Evolutionary conservation across 2,329 filamentous ascomycete genomes (phyloP).

Genomic region (Sporothrix pallida): DNA sequence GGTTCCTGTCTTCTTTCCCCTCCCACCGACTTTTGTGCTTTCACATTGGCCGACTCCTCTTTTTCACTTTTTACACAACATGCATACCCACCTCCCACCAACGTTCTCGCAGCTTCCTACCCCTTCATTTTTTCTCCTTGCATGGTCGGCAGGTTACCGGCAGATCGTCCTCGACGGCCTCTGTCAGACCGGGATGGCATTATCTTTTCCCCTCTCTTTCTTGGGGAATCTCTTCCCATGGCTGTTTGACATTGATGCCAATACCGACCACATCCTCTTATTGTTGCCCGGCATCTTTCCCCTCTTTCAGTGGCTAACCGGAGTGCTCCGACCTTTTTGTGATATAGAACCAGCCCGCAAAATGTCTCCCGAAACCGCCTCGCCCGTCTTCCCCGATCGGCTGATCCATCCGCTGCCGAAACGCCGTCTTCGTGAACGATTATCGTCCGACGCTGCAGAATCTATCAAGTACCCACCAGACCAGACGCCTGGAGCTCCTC

Average conservation of each 20-base stretch:
- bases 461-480: constrained; percentile 82
- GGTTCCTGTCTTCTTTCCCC: not conserved
- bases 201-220: not conserved
- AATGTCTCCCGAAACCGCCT: constrained; percentile 77
- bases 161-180: not conserved
- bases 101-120: not conserved
- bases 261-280: no score
- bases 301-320: constrained; percentile 42
- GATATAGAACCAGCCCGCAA: constrained; percentile 53
- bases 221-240: constrained; percentile 7
- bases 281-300: not conserved
- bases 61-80: constrained; percentile 11
- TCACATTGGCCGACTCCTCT: not conserved
- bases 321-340: constrained; percentile 31
- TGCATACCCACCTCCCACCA: constrained; percentile 2
- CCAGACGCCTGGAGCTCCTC: constrained; percentile 70
- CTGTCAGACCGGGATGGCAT: not conserved
- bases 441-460: constrained; percentile 83
- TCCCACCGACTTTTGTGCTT: constrained; percentile 24
- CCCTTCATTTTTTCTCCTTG: not conserved
- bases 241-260: not conserved
- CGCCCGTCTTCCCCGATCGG: constrained; percentile 83
- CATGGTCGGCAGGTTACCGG: not conserved
- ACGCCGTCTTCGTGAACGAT: constrained; percentile 81
- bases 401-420: constrained; percentile 92